These are phyloP conservation scores for Penicillium herquei DNA, from an alignment of 495 filamentous ascomycete genomes.

Conservation along the genomic window DNA sequence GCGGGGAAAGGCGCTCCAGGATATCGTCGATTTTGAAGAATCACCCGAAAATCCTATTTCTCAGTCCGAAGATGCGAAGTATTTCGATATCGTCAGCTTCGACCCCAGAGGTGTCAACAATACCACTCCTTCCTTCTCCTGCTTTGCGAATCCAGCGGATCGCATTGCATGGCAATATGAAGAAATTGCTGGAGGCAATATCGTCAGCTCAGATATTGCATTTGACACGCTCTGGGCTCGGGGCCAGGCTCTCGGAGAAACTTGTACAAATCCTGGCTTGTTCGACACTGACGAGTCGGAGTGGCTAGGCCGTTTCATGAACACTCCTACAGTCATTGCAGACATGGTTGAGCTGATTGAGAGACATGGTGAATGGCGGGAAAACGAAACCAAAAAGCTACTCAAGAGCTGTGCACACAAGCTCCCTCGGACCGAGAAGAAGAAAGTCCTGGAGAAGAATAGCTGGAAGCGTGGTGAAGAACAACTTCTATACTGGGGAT, in stretches of 20 bases:
- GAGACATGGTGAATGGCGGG: background rate
- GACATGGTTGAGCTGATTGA: conserved; percentile 1
- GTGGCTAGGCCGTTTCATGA: background rate
- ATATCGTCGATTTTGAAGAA: background rate
- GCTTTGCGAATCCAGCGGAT: background rate
- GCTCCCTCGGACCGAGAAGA: background rate
- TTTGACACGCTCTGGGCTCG: background rate
- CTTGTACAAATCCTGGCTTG: background rate
- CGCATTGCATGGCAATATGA: background rate
- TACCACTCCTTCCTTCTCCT: background rate
- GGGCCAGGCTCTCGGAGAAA: background rate
- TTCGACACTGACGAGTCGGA: background rate
- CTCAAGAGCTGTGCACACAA: background rate
- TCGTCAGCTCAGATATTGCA: background rate
- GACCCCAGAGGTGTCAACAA: background rate
- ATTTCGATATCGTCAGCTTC: background rate
- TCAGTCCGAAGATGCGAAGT: background rate
- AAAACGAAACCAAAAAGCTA: background rate
- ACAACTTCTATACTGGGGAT: background rate
- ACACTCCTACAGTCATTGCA: background rate
- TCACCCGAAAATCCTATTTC: background rate
- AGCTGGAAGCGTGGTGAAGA: background rate
- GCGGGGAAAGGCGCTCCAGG: background rate
- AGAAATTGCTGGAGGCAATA: background rate
- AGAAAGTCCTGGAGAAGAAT: background rate